A percentile compares a stretch with the other conserved stretches of the same genome.
Conservation (phyloP, 768 basidiomycete genomes). For the Naganishia vishniacii region DNA sequence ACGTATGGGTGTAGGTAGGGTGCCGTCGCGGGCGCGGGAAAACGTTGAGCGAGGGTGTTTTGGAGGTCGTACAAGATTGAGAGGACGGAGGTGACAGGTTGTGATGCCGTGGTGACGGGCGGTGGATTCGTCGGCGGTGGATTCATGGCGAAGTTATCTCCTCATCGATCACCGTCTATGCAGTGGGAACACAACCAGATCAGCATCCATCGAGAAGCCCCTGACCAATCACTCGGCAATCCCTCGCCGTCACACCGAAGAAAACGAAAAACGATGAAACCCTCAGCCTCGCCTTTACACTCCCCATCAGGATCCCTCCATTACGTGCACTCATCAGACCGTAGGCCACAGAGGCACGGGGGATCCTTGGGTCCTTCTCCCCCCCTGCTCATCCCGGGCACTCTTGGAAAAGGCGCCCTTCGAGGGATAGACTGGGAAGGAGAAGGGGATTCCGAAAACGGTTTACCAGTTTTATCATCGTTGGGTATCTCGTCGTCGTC, state of each 20-base stretch:
- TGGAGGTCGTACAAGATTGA: not conserved
- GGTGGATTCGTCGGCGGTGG: not conserved
- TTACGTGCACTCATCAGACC: not conserved
- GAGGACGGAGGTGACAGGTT: not conserved
- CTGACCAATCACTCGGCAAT: not conserved
- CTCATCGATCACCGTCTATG: not conserved
- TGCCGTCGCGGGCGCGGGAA: not conserved
- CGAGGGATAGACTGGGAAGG: not conserved
- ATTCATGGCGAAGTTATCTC: not conserved
- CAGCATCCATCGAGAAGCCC: too few species aligned
- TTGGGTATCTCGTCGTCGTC: not conserved
- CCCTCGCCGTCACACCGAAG: not conserved
- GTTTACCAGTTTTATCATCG: slow-evolving; percentile 23
- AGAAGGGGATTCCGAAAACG: slow-evolving; percentile 14
- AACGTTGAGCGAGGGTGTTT: not conserved
- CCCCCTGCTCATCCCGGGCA: not conserved
- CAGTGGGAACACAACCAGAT: not conserved
- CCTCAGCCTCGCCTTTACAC: slow-evolving; percentile 24
- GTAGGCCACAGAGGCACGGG: too few species aligned
- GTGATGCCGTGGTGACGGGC: not conserved
- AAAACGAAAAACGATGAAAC: not conserved
- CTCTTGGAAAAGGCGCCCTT: not conserved
- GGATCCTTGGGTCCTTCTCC: slow-evolving; percentile 3
- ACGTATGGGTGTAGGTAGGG: slow-evolving; percentile 1
- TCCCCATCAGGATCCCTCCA: slow-evolving; percentile 13